These are phyloP conservation scores for Apiospora saccharicola DNA, from an alignment of 2,329 filamentous ascomycete genomes.

Conservation along the genomic window DNA sequence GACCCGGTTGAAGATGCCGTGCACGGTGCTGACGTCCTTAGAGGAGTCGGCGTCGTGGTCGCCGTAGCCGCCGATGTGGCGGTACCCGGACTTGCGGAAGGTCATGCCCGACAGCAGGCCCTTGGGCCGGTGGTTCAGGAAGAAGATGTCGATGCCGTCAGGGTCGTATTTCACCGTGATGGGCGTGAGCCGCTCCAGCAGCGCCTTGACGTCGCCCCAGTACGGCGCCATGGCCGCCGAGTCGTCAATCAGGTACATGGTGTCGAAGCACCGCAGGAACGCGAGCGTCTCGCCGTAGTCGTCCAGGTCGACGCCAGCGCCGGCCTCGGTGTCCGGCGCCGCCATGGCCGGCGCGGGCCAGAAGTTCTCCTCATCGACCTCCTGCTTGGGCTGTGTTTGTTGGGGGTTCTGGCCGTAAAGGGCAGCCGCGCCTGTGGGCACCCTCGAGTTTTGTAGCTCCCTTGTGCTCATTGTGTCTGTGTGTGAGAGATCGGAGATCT, in stretches of 20 bases:
- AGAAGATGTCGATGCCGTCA: slow-evolving; percentile 91
- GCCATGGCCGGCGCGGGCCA: slow-evolving; percentile 44
- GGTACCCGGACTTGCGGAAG: slow-evolving; percentile 60
- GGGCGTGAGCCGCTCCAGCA: slow-evolving; percentile 73
- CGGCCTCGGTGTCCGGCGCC: slow-evolving; percentile 43
- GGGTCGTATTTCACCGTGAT: slow-evolving; percentile 81
- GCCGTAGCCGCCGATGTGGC: slow-evolving; percentile 74
- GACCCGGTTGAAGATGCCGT: slow-evolving; percentile 74
- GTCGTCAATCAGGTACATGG: slow-evolving; percentile 90
- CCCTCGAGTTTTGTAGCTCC: not conserved
- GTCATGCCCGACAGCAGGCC: slow-evolving; percentile 54
- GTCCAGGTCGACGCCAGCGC: slow-evolving; percentile 67
- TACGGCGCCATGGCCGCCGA: slow-evolving; percentile 84
- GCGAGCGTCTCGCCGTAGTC: slow-evolving; percentile 80
- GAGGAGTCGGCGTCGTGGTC: slow-evolving; percentile 72
- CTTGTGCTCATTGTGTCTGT: slow-evolving; percentile 15
- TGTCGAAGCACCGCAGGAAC: slow-evolving; percentile 84
- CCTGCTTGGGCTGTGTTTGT: slow-evolving; percentile 62
- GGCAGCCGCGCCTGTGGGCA: slow-evolving; percentile 58
- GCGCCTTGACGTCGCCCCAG: slow-evolving; percentile 79
- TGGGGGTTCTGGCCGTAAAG: slow-evolving; percentile 60
- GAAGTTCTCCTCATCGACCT: slow-evolving; percentile 54
- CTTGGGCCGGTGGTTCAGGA: slow-evolving; percentile 72
- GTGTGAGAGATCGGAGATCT: not conserved
- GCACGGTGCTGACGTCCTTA: slow-evolving; percentile 62